Base-by-base conservation (phyloP, 1,284 basidiomycete species). In the Dichomitus squalens region DNA sequence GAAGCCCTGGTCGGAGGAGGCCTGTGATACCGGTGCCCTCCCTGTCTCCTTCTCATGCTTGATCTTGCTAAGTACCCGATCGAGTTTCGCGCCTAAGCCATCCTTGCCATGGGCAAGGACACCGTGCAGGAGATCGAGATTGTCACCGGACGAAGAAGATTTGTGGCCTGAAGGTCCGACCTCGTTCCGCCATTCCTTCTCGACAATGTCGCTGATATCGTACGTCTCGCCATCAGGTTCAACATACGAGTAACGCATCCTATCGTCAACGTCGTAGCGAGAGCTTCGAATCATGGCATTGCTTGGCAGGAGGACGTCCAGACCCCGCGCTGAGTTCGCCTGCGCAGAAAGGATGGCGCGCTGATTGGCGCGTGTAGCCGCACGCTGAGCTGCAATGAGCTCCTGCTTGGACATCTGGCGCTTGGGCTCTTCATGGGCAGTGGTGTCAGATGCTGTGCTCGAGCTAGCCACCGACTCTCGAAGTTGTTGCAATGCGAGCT, bases 121-220 rank as follows among this genome's bases (percentile, higher is more conserved):
- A 11, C 83, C 82, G 64, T 87, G 70, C 29, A 93, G 73, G 6
- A 92, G 74, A 69, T 93, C 90, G 6, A 92, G 74, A 69, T 93
- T 90, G 35, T 79, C 77, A 63, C 79, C 76, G 38, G 75, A 71
- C 16, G 61, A 40, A 55, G 66, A 68, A 21, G 60, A 61, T 67
- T 73, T 53, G 69, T 76, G 43, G 5, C 66, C 57, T 6, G 56
- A 40, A 0, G 65, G 60, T 65, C 75, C 62, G 8, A 63, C 67
- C 55, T 75, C 75, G 51, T 80, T 82, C 14, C 83, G 78, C 80
- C 88, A 88, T 66, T 95, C 96, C 68, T 92, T 86, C 70, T 96
- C 93, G 35, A 97, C 84, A 56, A 97, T 90, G 60, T 95, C 88
- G 67, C 92, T 95, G 69, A 98, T 94, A 71, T 98, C 96, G 65